Evolutionary conservation across 768 basidiomycete genomes (phyloP), one percentile per base, ranked within the genome.

Genomic region (Neoboletus brunneissimus): DNA sequence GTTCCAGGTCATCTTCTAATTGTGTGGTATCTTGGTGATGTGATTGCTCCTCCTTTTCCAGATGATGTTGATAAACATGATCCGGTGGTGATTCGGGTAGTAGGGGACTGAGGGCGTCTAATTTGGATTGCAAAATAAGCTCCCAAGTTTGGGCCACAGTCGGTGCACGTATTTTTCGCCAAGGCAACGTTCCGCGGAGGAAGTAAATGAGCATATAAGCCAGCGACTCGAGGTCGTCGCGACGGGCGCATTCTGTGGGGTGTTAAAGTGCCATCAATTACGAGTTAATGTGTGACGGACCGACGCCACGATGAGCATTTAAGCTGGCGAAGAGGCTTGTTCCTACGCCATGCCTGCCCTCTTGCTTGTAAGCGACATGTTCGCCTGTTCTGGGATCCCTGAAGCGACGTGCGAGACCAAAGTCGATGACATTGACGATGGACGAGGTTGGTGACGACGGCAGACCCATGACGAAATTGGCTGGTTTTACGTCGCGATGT

Each of bases 401-500:
- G 66, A 81, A 91, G 62, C 87, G 87, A 69, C 89, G 89, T 0
- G 89, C 88, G 45, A 91, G 86, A 15, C 89, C 89, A 73, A 91
- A 91, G 75, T 91, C 89, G 63, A 91, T 91, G 62, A 99, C 90
- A 72, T 98, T 96, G 69, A 99, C 94, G 65, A 86, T 74, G 64
- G 81, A 80, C 0, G 81, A 67, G 71, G 81, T 76, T 60, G 84
- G 86, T 59, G 85, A 85, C 45, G 85, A 82, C 0, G 68, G 46
- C 16, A 55, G 53, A 60, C 93, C 91, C 92, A 98, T 98, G 58
- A 99, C 88, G 70, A 99, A 99, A 76, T 99, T 98, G 66, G 96
- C 96, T 37, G 96, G 96, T 72, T 98, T 99, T 73, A 99, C 89
- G 70, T 98, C 96, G 62, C 96, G 90, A 72, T 98, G 96, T 41